These are phyloP conservation scores for Cyclotella choctawhatcheeana DNA, from an alignment of 108 stramenopile genomes.

Conservation along the genomic window DNA sequence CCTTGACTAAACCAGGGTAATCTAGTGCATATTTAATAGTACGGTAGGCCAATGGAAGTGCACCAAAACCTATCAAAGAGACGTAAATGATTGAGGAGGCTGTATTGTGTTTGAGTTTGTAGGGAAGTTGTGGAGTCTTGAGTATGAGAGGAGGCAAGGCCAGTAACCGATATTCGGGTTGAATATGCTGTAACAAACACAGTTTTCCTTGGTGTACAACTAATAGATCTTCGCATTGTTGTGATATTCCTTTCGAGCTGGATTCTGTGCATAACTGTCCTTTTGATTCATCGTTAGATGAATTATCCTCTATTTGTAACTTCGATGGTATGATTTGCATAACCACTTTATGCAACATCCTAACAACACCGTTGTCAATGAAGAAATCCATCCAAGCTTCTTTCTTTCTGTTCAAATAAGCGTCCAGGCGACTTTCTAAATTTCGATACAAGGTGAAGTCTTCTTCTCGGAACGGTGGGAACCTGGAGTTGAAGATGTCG, in stretches of 20 bases:
- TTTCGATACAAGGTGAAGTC: constrained; percentile 58
- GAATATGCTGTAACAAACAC: neutral
- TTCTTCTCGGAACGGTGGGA: constrained; percentile 48
- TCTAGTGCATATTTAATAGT: constrained; percentile 43
- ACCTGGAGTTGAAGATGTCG: neutral
- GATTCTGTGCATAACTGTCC: neutral
- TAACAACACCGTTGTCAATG: neutral
- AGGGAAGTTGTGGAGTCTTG: constrained; percentile 19
- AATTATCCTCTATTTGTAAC: neutral
- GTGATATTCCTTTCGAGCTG: neutral
- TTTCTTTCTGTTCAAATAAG: constrained; percentile 29
- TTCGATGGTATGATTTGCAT: neutral
- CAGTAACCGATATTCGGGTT: neutral
- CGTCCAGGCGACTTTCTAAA: constrained; percentile 46
- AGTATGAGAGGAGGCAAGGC: constrained; percentile 6
- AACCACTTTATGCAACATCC: neutral
- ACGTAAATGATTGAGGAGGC: constrained; percentile 47
- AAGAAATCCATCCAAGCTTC: constrained; percentile 4
- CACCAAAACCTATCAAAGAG: constrained; percentile 50
- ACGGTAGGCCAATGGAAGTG: constrained; percentile 58
- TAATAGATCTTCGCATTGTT: constrained; percentile 24
- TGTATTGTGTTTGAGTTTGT: constrained; percentile 37
- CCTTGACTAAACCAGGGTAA: constrained; percentile 45
- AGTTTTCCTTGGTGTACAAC: constrained; percentile 14
- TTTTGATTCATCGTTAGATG: neutral